Evolutionary conservation across 192 early-diverging fungal species (phyloP), one percentile per base, ranked within the genome.

Genomic region (Coemansia sp.): DNA sequence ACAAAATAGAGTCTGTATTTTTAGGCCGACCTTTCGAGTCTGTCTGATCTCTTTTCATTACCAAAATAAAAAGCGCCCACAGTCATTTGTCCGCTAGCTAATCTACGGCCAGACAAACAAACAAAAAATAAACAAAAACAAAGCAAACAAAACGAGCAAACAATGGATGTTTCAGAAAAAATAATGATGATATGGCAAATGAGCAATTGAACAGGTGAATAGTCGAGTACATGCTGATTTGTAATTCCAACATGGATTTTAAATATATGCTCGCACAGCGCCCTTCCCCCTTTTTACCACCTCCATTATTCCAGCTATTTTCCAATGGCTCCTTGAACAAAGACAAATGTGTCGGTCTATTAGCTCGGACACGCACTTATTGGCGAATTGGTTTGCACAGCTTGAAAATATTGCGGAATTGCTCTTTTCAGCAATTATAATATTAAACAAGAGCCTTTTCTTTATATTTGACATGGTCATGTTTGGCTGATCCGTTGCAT

Each of bases 231-330:
- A 20, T 16, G 35, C 25, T 32, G 54, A 55, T 58, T 58, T 58
- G 56, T 58, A 36, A 58, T 58, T 58, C 36, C 24, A 58, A 58
- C 34, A 58, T 22, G 5, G 36, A 39, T 28, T 50, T 50, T 8
- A 6, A 50, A 50, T 3, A 25, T 50, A 25, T 22, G 6, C 20
- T 22, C 4, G 22, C 49, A 50, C n/a, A 50, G 11, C 14, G 24
- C 24, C 24, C 2, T 50, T 50, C 20, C 5, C 6, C 20, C 11
- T 5, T 52, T 52, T 52, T n/a, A n/a, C n/a, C n/a, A n/a, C n/a
- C n/a, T n/a, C n/a, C n/a, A n/a, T n/a, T n/a, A n/a, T n/a, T n/a
- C n/a, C n/a, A n/a, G n/a, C n/a, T n/a, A n/a, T n/a, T n/a, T 1
- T 27, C 25, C 50, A 52, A 27, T 22, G 14, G 39, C 39, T 10